Evolutionary conservation across 352 stramenopile species (phyloP).

Genomic region (Globisporangium perplexum): DNA sequence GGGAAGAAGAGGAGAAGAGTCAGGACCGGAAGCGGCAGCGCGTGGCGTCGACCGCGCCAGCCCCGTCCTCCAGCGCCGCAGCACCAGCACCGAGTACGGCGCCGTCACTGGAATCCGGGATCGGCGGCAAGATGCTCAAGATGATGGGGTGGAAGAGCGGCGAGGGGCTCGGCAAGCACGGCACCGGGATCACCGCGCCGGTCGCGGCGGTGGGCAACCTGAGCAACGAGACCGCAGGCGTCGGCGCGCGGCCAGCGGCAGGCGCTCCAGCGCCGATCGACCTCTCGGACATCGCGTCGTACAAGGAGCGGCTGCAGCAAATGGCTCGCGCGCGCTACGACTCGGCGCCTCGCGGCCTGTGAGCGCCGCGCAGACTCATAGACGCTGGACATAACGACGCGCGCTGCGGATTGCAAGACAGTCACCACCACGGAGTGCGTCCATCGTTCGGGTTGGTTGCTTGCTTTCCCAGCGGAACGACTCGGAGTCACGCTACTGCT

Average conservation of each 20-base stretch:
- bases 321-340: slow-evolving; percentile 64
- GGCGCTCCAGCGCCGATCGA: slow-evolving; percentile 25
- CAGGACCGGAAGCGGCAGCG: slow-evolving; percentile 16
- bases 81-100: slow-evolving; percentile 6
- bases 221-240: slow-evolving; percentile 40
- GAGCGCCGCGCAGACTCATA: slow-evolving; percentile 1
- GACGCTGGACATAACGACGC: not conserved
- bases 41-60: not conserved
- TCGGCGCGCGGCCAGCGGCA: slow-evolving; percentile 31
- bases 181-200: slow-evolving; percentile 69
- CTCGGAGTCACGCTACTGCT: too few relatives aligned
- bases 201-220: slow-evolving; percentile 38
- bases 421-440: not conserved
- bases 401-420: not conserved
- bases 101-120: slow-evolving; percentile 41
- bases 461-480: too few relatives aligned
- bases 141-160: slow-evolving; percentile 87
- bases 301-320: slow-evolving; percentile 61
- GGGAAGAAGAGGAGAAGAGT: not conserved
- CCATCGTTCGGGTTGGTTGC: not conserved
- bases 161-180: slow-evolving; percentile 73
- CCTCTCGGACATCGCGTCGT: slow-evolving; percentile 37
- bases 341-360: slow-evolving; percentile 6
- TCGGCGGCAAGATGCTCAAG: slow-evolving; percentile 84
- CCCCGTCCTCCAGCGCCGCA: not conserved